These are phyloP conservation scores for Ciborinia camelliae DNA, from an alignment of 2,329 filamentous ascomycete species.

Conservation along the genomic window DNA sequence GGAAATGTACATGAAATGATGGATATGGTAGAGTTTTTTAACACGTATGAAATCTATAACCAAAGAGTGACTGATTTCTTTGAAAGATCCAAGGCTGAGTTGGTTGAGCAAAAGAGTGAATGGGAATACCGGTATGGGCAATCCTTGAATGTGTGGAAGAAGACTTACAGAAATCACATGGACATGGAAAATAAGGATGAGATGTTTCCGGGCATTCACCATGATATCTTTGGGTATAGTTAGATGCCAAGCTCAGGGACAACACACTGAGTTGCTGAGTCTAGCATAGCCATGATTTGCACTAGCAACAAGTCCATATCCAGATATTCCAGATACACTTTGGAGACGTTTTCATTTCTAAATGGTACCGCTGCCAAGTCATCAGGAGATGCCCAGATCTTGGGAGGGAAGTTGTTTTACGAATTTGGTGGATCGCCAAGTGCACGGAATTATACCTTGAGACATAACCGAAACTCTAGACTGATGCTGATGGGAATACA, in stretches of 20 bases:
- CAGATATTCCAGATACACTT: not conserved
- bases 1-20: constrained; percentile 2
- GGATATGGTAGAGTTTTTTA: not conserved
- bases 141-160: not conserved
- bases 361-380: constrained; percentile 2
- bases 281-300: constrained; percentile 13
- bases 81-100: not conserved
- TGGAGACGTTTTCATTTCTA: constrained; percentile 3
- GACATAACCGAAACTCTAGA: constrained; percentile 11
- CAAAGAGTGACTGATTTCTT: constrained; percentile 13
- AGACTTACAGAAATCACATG: constrained; percentile 12
- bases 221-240: constrained; percentile 1
- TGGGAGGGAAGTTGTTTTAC: constrained; percentile 14
- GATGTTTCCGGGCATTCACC: not conserved
- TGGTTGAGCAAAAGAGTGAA: constrained; percentile 13
- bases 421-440: constrained; percentile 19
- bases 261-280: not conserved
- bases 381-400: constrained; percentile 19
- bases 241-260: not conserved
- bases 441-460: constrained; percentile 16
- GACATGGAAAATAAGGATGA: not conserved
- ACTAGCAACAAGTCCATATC: constrained; percentile 4
- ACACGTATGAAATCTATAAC: constrained; percentile 8
- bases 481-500: constrained; percentile 1
- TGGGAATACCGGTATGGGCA: constrained; percentile 5